Evolutionary conservation across 78 protist genomes (phyloP).

Genomic region (Creolimax fragrantissima): DNA sequence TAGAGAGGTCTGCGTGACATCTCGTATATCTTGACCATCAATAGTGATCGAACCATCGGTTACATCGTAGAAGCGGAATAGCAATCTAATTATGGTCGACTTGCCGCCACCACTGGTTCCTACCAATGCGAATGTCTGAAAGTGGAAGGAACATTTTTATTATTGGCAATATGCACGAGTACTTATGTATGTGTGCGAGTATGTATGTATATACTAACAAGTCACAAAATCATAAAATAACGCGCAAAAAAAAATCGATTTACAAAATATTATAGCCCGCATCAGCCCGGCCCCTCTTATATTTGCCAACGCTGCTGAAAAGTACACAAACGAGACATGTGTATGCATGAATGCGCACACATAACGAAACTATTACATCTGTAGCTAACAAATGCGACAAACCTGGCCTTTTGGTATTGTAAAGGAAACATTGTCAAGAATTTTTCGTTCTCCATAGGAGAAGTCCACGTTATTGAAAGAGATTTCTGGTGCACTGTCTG

Average conservation of each 20-base stretch:
- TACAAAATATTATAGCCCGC: too few species aligned
- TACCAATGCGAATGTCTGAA: slow-evolving; percentile 73
- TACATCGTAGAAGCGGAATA: slow-evolving; percentile 66
- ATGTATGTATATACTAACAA: neutral
- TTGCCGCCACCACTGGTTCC: slow-evolving; percentile 78
- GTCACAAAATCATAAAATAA: too few species aligned
- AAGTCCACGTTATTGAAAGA: slow-evolving; percentile 33
- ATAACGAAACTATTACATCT: too few species aligned
- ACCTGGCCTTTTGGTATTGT: slow-evolving; percentile 51
- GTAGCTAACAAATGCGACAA: neutral
- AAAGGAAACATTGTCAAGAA: slow-evolving; percentile 33
- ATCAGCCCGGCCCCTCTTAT: too few species aligned
- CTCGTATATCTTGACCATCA: slow-evolving; percentile 32
- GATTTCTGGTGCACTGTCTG: neutral
- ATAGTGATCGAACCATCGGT: neutral
- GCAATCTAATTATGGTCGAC: slow-evolving; percentile 47
- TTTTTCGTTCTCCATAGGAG: slow-evolving; percentile 8
- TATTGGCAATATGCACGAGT: neutral
- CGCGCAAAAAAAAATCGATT: too few species aligned
- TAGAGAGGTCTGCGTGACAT: slow-evolving; percentile 10
- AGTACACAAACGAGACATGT: too few species aligned
- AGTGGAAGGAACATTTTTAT: neutral
- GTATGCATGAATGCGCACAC: too few species aligned
- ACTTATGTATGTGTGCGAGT: neutral
- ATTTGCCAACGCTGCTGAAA: too few species aligned